Conservation (phyloP, 2,329 filamentous ascomycete species). For the Cytospora chrysosperma region DNA sequence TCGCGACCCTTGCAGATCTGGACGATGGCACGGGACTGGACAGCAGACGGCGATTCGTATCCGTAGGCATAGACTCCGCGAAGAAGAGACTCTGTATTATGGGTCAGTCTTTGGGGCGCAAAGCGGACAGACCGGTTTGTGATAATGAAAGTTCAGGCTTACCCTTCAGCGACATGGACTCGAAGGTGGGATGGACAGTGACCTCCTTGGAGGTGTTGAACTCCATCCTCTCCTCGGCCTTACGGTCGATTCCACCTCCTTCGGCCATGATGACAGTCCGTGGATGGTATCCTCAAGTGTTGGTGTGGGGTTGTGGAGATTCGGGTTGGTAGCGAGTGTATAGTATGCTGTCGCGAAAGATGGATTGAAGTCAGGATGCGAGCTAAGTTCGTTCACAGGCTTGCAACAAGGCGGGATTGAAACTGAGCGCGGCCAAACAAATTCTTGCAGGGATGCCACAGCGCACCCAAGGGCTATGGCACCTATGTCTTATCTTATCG, state of each 20-base stretch:
- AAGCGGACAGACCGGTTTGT: not conserved
- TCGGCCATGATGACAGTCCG: conserved; percentile 74
- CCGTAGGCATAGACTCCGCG: conserved; percentile 98
- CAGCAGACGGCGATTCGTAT: conserved; percentile 95
- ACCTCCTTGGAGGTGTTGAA: conserved; percentile 98
- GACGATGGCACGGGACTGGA: conserved; percentile 96
- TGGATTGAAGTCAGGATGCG: conserved; percentile 7
- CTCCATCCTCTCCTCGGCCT: conserved; percentile 94
- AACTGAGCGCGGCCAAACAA: conserved; percentile 14
- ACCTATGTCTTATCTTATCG: conserved; percentile 23
- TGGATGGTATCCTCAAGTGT: not conserved
- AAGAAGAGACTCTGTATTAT: conserved; percentile 71
- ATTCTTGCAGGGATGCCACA: conserved; percentile 21
- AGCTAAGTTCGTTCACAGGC: not conserved
- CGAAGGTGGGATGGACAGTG: conserved; percentile 88
- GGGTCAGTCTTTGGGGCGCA: conserved; percentile 17
- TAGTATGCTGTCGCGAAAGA: not conserved
- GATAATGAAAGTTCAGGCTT: conserved; percentile 26
- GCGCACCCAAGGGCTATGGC: not conserved
- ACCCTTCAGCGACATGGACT: conserved; percentile 94
- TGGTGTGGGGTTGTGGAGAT: not conserved
- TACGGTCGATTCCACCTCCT: conserved; percentile 74
- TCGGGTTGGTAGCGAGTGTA: not conserved
- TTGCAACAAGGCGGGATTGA: conserved; percentile 2
- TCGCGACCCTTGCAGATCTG: conserved; percentile 99